Evolutionary conservation across 768 basidiomycete genomes (phyloP).

Genomic region (Serendipita sp.): DNA sequence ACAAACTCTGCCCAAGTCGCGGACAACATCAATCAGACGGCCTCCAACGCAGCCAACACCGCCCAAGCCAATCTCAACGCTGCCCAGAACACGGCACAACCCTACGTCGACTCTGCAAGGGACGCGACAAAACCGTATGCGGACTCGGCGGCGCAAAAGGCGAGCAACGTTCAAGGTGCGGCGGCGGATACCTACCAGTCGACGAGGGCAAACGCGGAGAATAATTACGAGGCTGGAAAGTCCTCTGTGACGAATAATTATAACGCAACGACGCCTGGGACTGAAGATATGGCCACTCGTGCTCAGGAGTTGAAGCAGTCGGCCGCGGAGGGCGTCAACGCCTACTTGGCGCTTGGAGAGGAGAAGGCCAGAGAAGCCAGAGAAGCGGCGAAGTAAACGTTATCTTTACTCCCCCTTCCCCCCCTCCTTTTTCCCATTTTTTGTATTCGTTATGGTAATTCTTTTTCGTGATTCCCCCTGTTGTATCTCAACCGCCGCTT

Average conservation of each 20-base stretch:
- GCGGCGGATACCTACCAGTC: neutral
- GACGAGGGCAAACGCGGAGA: no score
- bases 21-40: conserved; percentile 10
- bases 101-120: conserved; percentile 19
- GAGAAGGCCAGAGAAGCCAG: neutral
- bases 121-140: conserved; percentile 15
- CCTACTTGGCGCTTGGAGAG: neutral
- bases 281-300: neutral
- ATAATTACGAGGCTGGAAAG: no score
- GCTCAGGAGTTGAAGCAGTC: neutral
- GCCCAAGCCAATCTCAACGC: conserved; percentile 27
- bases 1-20: conserved; percentile 19
- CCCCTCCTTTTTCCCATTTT: no score
- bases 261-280: neutral
- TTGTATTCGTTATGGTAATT: neutral
- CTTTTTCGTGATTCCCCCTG: neutral
- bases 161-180: neutral
- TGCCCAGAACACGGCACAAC: conserved; percentile 26
- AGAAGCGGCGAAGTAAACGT: neutral
- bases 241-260: neutral
- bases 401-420: no score
- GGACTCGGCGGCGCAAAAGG: conserved; percentile 9
- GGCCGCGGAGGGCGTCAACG: neutral
- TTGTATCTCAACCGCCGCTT: neutral
- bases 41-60: conserved; percentile 15